Conservation (phyloP, 2,329 filamentous ascomycete genomes). For the Sarocladium strictum region DNA sequence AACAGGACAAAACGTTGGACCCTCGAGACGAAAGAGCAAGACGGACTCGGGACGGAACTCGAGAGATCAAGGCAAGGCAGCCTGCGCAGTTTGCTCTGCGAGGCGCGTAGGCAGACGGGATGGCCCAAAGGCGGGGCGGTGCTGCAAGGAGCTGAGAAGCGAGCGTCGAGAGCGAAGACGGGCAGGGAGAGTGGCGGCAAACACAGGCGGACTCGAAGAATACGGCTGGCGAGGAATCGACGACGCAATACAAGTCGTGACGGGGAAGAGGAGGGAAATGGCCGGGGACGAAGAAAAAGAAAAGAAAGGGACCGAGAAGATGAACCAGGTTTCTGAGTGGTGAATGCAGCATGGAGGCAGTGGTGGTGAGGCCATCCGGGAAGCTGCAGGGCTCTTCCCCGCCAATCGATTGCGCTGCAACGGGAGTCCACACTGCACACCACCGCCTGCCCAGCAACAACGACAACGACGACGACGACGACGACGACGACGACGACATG, state of each 20-base stretch:
- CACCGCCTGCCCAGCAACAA: not conserved
- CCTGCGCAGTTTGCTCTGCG: not conserved
- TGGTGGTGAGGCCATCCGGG: slow-evolving; percentile 6
- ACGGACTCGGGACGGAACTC: not conserved
- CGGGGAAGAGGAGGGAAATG: not conserved
- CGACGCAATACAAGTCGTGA: slow-evolving; percentile 1
- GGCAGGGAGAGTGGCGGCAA: not conserved
- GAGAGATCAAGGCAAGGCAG: not conserved
- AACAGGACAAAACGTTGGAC: not conserved
- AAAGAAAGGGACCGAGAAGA: not conserved
- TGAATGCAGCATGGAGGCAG: not conserved
- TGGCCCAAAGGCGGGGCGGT: not conserved
- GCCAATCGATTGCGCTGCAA: slow-evolving; percentile 1
- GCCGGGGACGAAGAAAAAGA: not conserved
- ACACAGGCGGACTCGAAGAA: not conserved
- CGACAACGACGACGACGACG: not conserved
- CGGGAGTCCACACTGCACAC: not conserved
- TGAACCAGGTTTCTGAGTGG: not conserved
- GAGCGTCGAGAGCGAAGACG: not conserved
- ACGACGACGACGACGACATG: not conserved
- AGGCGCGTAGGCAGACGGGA: not conserved
- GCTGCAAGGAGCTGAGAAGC: slow-evolving; percentile 4
- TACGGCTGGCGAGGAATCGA: not conserved
- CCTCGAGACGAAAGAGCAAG: not conserved
- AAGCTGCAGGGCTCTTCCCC: slow-evolving; percentile 6